Base-by-base conservation (phyloP, 768 basidiomycete species). In the Hericium coralloides region DNA sequence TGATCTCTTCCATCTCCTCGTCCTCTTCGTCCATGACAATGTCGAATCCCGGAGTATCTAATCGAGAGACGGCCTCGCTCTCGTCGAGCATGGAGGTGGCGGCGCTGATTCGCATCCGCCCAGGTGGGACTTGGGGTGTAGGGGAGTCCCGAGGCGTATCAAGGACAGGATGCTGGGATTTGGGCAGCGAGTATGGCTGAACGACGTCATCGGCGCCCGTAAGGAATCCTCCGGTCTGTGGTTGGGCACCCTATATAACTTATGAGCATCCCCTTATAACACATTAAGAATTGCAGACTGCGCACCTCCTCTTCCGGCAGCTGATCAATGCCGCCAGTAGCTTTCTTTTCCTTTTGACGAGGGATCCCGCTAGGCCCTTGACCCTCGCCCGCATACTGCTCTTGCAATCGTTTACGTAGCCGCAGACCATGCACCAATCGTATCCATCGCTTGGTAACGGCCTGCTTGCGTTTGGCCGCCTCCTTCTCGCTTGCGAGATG, bases 381-480 rank as follows among this genome's bases (percentile, higher is more conserved):
- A 31, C 49, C 51, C 3, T 52, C 60, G 15, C 63, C 64, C 8
- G 69, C 79, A 69, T 95, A 97, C 67, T 95, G 85, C 52, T 81
- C 82, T 66, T 87, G 87, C 37, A 98, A 74, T 48, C 92, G 81
- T 63, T 89, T 79, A 15, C 93, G 81, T 58, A 98, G 89, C 38
- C 90, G 81, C 49, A 98, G 77, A 3, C 95, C 97, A 31, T 90
- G 88, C 23, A 99, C 78, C 43, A 99, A 80, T 56, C 86, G 84
- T 53, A 76, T 80, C 95, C 95, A 99, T 20, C 87, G 83, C 69
- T 93, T 95, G 60, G 95, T 70, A 0, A 84, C 87, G 38, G 84
- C 81, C 53, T 92, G 92, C 62, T 89, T 80, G 57, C 79, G 80
- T 70, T 92, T 95, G 10, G 73, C 74, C 22, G 80, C 79, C 49